Base-by-base conservation (phyloP, 2,329 filamentous ascomycete species). In the Blumeriella jaapii region DNA sequence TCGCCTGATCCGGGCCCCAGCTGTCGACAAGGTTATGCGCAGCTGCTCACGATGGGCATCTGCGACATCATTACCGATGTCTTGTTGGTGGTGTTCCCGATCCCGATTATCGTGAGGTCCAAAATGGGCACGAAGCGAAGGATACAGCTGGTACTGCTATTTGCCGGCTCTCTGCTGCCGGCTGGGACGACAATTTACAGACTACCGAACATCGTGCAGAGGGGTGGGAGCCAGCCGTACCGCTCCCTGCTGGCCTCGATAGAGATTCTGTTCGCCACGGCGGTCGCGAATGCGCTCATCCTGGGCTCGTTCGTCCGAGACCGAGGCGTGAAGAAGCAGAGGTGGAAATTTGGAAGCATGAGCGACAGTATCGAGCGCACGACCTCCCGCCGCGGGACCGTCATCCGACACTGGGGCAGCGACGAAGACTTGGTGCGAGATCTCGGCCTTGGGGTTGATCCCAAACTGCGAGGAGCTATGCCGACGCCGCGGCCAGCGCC, bases 301-400 rank as follows among this genome's bases (percentile, higher is more conserved):
- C 71, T 98, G 2, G 89, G 89, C 9, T 93, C 87, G 0, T 96
- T 96, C 53, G 76, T 96, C 17, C 74, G 89, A 10, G 89, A 96
- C 55, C 74, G 84, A 34, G 91, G 91, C 16, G 64, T 86, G 25
- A 96, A 96, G 66, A 94, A 93, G 60, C 69, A 71, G 38, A 91
- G 85, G 54, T 95, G 82, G 61, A 78, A 79, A 35, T 69, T 74
- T 42, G 67, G 67, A 11, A 61, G 67, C 9, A 61, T 70, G 3
- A 68, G 69, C 27, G 73, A 74, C 25, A 86, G 82, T 1, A 61
- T 80, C 24, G 77, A 74, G 31, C 65, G 60, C 27, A 57, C 59
- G 3, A 53, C 54, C 2, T 36, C 34, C n/a, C 20, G 41, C 14
- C 58, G 42, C 62, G 67, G 43, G 68, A 63, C 44, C 65, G 68